A percentile compares a stretch with the other conserved stretches of the same genome.
Evolutionary conservation across 805 yeast genomes (phyloP).

Genomic region (Cyberlindnera euphorbiiphila): DNA sequence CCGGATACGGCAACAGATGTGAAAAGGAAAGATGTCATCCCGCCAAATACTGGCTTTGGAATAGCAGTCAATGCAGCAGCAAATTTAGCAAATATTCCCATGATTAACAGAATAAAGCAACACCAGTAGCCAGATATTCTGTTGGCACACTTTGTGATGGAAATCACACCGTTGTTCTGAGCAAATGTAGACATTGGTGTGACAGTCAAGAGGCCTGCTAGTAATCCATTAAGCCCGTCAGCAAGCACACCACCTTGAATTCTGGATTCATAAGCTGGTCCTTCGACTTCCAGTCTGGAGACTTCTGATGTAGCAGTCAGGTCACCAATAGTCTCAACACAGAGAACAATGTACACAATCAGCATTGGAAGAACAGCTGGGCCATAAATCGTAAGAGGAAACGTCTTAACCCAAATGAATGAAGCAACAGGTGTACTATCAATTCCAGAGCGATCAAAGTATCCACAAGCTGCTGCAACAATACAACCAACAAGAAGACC

Average conservation of each 20-base stretch:
- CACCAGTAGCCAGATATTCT: conserved; percentile 77
- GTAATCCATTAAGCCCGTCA: conserved; percentile 75
- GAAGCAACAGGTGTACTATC: conserved; percentile 78
- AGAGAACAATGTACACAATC: conserved; percentile 73
- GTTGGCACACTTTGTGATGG: conserved; percentile 87
- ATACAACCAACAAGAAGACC: conserved; percentile 87
- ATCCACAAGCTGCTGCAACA: conserved; percentile 88
- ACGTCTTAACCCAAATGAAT: conserved; percentile 85
- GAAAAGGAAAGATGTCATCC: conserved; percentile 79
- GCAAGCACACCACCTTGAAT: conserved; percentile 91
- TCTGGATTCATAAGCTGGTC: conserved; percentile 74
- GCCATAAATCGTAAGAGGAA: conserved; percentile 70
- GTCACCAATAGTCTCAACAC: conserved; percentile 94
- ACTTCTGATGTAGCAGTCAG: conserved; percentile 93
- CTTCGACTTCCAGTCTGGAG: conserved; percentile 78
- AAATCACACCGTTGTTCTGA: conserved; percentile 91
- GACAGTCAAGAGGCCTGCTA: conserved; percentile 76
- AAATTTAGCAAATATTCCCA: conserved; percentile 86
- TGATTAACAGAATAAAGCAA: conserved; percentile 70
- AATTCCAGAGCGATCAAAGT: conserved; percentile 58
- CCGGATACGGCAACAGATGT: conserved; percentile 77
- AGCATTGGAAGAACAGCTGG: conserved; percentile 83
- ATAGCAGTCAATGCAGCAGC: conserved; percentile 86
- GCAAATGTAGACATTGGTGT: conserved; percentile 92
- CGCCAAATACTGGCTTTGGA: conserved; percentile 79